A percentile compares a stretch with the other conserved stretches of the same genome.
Conservation (phyloP, 208 protist species). For the Balamuthia mandrillaris region DNA sequence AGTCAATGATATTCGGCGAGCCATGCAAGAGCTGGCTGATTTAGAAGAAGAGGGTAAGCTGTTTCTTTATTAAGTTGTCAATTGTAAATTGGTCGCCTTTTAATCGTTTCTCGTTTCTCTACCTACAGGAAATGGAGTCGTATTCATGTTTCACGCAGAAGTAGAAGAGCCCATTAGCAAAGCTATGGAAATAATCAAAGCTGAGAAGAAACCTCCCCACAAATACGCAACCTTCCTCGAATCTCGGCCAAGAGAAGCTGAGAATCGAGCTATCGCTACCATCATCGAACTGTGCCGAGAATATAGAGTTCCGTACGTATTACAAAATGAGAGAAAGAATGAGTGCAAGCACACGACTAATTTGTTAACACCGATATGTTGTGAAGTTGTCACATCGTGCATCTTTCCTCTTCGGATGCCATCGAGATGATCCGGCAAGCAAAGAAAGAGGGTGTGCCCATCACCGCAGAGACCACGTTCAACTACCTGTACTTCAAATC, state of each 20-base stretch:
- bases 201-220: no score
- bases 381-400: constrained; percentile 45
- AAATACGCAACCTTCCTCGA: constrained; percentile 46
- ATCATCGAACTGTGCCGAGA: constrained; percentile 39
- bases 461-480: constrained; percentile 60
- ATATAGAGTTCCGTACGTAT: constrained; percentile 1
- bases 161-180: constrained; percentile 28
- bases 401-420: constrained; percentile 44
- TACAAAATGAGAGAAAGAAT: neutral
- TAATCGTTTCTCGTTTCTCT: neutral
- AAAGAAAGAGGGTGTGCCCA: constrained; percentile 3
- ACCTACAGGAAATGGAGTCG: constrained; percentile 15
- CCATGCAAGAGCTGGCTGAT: constrained; percentile 38
- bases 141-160: constrained; percentile 59
- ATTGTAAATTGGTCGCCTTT: neutral
- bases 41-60: neutral
- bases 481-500: constrained; percentile 60
- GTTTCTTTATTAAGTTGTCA: no score
- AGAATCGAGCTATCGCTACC: constrained; percentile 46
- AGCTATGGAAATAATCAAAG: neutral
- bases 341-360: neutral
- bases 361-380: no score
- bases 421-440: neutral
- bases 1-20: constrained; percentile 34
- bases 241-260: constrained; percentile 28